A percentile compares a stretch with the other conserved stretches of the same genome.
Evolutionary conservation across 352 stramenopile species (phyloP).

Genomic region (Phytopythium aichiense): DNA sequence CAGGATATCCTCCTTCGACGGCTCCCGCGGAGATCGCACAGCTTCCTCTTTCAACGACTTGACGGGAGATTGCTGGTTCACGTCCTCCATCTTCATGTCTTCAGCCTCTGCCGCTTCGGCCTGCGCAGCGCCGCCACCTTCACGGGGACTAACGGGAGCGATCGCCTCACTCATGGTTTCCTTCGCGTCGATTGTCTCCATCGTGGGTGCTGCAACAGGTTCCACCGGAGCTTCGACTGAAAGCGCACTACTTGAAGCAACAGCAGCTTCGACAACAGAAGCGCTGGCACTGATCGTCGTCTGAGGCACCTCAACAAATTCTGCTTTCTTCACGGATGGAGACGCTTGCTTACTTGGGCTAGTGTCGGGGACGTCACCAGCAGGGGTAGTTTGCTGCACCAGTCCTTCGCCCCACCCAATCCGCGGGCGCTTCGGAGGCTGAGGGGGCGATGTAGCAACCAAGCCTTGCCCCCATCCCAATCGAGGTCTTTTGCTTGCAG

Average conservation of each 20-base stretch:
- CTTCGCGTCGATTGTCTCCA: background rate
- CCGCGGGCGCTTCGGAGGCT: conserved; percentile 65
- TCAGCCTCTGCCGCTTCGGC: background rate
- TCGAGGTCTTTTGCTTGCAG: conserved; percentile 46
- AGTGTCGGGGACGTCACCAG: background rate
- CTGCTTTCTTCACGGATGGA: background rate
- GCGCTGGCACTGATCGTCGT: background rate
- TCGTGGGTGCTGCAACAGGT: background rate
- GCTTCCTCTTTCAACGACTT: conserved; percentile 3
- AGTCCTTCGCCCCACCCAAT: conserved; percentile 82
- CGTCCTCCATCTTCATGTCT: background rate
- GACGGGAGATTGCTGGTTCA: background rate
- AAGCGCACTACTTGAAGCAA: background rate
- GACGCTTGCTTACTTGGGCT: background rate
- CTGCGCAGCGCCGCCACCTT: background rate
- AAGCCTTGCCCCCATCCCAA: conserved; percentile 83
- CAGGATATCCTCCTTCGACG: conserved; percentile 80
- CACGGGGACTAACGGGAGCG: background rate
- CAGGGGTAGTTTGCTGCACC: conserved; percentile 24
- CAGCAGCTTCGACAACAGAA: background rate
- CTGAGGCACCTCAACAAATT: background rate
- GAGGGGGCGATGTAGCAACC: conserved; percentile 53
- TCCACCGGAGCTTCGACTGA: background rate
- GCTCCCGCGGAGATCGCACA: conserved; percentile 13
- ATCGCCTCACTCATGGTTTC: background rate